Percentiles rank a stretch among this genome's conserved stretches.
Conservation (phyloP, 768 basidiomycete species). For the Mycena belliarum region DNA sequence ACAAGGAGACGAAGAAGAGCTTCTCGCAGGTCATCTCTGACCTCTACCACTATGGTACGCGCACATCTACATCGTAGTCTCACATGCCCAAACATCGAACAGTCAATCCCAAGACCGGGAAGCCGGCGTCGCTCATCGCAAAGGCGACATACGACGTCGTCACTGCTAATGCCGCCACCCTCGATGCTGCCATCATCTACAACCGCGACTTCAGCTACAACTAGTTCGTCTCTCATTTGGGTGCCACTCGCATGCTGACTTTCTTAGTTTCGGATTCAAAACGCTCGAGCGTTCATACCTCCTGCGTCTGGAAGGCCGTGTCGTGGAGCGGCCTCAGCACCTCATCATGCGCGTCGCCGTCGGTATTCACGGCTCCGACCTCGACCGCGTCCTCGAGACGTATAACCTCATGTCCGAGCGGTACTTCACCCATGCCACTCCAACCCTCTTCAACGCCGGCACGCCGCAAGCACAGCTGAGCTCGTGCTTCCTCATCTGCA, state of each 20-base stretch:
- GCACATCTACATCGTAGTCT: background rate
- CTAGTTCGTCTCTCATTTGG: constrained; percentile 56
- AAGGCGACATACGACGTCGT: constrained; percentile 83
- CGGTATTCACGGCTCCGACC: constrained; percentile 89
- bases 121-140: constrained; percentile 87
- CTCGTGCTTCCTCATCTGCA: constrained; percentile 96
- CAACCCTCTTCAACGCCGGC: constrained; percentile 97
- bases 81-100: background rate
- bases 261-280: constrained; percentile 93
- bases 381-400: constrained; percentile 88
- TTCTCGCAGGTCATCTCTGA: constrained; percentile 93
- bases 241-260: background rate
- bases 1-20: constrained; percentile 98
- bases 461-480: constrained; percentile 94
- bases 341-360: constrained; percentile 99
- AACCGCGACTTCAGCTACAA: constrained; percentile 93
- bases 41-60: constrained; percentile 82
- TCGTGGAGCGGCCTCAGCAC: constrained; percentile 97
- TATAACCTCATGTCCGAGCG: constrained; percentile 97
- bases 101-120: constrained; percentile 96
- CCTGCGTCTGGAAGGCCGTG: constrained; percentile 89
- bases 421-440: constrained; percentile 97
- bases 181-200: constrained; percentile 96
- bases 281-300: constrained; percentile 98
- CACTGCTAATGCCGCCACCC: constrained; percentile 71